A percentile compares a stretch with the other conserved stretches of the same genome.
Conservation (phyloP, 148 eudicot genomes). For the Rhododendron molle region DNA sequence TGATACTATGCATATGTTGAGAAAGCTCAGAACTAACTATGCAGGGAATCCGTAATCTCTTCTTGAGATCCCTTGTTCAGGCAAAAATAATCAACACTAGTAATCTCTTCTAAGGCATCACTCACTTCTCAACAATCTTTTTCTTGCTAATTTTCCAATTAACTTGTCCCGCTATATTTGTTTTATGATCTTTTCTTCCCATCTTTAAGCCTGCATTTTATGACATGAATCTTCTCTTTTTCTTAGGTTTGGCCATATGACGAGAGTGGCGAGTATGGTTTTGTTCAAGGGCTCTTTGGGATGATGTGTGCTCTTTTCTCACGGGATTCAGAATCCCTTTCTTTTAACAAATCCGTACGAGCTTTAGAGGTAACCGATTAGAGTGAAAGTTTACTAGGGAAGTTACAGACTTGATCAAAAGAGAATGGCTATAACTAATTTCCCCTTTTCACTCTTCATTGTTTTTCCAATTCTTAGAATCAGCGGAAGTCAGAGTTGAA, state of each 20-base stretch:
- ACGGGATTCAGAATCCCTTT: constrained; percentile 45
- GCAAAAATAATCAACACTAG: not conserved
- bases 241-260: constrained; percentile 93
- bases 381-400: not conserved
- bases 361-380: constrained; percentile 48
- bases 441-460: not conserved
- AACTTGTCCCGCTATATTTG: not conserved
- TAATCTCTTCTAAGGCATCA: not conserved
- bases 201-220: not conserved
- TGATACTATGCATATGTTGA: not conserved
- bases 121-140: not conserved
- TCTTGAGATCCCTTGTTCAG: not conserved
- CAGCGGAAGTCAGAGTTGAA: constrained; percentile 66
- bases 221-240: not conserved
- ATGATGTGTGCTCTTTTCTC: constrained; percentile 75
- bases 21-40: not conserved
- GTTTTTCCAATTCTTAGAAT: constrained; percentile 32
- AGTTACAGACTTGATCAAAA: not conserved
- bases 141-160: not conserved
- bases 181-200: not conserved
- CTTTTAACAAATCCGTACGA: constrained; percentile 25
- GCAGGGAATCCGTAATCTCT: not conserved
- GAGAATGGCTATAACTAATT: not conserved
- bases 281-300: constrained; percentile 82
- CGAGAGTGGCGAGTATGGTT: constrained; percentile 78